phyloP scores from a whole-genome alignment of 1,284 basidiomycete species.

The Pyrrhoderma noxium region DNA sequence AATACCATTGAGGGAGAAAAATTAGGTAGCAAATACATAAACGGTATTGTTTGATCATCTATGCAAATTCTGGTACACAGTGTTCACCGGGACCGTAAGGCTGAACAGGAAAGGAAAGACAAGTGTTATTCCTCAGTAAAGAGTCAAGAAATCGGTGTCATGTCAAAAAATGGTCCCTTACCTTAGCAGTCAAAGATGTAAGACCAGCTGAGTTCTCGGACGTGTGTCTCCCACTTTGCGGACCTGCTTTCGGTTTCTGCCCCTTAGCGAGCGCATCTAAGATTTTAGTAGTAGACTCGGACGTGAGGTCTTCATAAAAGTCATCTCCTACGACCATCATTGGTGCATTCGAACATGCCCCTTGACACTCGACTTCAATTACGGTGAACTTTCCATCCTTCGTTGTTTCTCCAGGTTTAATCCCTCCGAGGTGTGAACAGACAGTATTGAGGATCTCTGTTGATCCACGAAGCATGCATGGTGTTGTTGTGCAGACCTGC shows the following conservation, averaged over 20 bases:
- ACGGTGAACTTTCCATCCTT: constrained; percentile 96
- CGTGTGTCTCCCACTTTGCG: constrained; percentile 80
- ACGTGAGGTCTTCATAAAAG: constrained; percentile 98
- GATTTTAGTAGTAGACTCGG: constrained; percentile 82
- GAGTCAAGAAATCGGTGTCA: too few relatives aligned
- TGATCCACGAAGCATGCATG: constrained; percentile 94
- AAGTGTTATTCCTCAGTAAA: neutral
- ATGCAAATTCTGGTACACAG: constrained; percentile 84
- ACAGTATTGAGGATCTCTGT: constrained; percentile 86
- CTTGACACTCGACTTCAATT: constrained; percentile 97
- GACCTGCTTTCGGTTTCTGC: constrained; percentile 85
- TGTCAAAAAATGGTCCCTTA: constrained; percentile 36
- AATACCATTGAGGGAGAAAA: neutral
- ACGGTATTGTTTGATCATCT: constrained; percentile 25
- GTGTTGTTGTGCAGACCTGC: constrained; percentile 98
- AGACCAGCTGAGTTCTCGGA: constrained; percentile 88
- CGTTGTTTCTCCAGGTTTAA: constrained; percentile 87
- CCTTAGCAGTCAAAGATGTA: constrained; percentile 79
- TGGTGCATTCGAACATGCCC: constrained; percentile 98
- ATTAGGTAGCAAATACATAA: constrained; percentile 7
- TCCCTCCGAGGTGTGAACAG: constrained; percentile 75
- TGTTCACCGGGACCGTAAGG: constrained; percentile 92
- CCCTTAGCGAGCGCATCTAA: constrained; percentile 83
- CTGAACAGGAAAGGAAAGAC: constrained; percentile 32
- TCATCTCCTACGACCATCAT: constrained; percentile 98